Evolutionary conservation across 345 rosid genomes (phyloP).

Genomic region (Hypericum androsaemum): DNA sequence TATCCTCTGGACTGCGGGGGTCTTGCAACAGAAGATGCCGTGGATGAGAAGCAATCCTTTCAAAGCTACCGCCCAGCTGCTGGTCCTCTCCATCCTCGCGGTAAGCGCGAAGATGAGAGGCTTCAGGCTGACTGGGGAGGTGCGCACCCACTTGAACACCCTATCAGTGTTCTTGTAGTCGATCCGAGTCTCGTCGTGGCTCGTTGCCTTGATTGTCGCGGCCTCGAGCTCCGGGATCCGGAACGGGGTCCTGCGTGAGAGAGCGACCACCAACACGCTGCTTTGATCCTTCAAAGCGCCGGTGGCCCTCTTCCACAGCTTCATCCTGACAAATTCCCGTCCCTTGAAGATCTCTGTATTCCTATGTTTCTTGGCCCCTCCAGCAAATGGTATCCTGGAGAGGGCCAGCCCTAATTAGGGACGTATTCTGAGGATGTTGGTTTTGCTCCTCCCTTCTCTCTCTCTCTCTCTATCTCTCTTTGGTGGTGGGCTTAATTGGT

Average conservation of each 20-base stretch:
- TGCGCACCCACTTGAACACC: slow-evolving; percentile 54
- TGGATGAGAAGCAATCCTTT: slow-evolving; percentile 74
- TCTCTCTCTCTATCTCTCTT: no score
- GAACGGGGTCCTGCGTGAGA: slow-evolving; percentile 25
- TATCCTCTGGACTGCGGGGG: slow-evolving; percentile 31
- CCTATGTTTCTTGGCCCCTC: no score
- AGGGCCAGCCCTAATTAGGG: no score
- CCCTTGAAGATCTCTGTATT: no score
- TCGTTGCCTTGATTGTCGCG: slow-evolving; percentile 68
- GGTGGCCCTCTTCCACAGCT: slow-evolving; percentile 57
- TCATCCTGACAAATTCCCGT: slow-evolving; percentile 18
- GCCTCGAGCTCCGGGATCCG: slow-evolving; percentile 51
- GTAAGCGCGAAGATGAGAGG: slow-evolving; percentile 44
- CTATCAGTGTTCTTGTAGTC: slow-evolving; percentile 57
- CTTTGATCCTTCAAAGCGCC: slow-evolving; percentile 72
- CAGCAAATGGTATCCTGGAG: no score
- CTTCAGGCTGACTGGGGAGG: slow-evolving; percentile 48
- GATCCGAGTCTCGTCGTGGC: slow-evolving; percentile 46
- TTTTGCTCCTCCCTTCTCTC: no score
- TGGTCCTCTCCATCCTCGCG: slow-evolving; percentile 43
- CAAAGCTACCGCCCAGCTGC: slow-evolving; percentile 68
- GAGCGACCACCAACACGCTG: slow-evolving; percentile 37
- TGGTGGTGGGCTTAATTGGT: no score
- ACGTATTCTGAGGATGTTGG: no score
- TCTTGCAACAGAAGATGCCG: slow-evolving; percentile 60